Conservation (phyloP, 2,329 filamentous ascomycete genomes). For the Cladosporium sp. region DNA sequence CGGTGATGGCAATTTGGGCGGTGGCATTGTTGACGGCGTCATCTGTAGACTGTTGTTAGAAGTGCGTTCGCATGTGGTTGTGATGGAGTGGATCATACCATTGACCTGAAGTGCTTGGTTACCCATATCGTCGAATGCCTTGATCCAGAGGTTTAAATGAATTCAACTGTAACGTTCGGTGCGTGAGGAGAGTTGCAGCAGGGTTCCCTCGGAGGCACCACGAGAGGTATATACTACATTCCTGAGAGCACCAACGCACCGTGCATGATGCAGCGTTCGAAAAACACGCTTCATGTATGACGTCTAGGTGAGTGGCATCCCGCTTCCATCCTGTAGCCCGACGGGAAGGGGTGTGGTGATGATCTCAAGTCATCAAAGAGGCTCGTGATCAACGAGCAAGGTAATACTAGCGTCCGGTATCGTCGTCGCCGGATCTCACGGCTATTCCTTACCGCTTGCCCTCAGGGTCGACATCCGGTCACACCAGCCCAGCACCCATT, state of each 20-base stretch:
- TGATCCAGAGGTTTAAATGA: neutral
- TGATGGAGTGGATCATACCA: conserved; percentile 25
- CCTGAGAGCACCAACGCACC: neutral
- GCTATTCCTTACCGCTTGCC: neutral
- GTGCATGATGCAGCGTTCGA: neutral
- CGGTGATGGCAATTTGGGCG: conserved; percentile 59
- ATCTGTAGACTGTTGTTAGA: conserved; percentile 26
- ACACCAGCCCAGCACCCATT: neutral
- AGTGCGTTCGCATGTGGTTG: too few species aligned
- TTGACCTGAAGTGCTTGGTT: conserved; percentile 53
- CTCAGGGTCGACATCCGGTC: neutral
- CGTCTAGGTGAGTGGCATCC: neutral
- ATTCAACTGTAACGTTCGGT: neutral
- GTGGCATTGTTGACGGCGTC: conserved; percentile 47
- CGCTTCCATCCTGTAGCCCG: neutral
- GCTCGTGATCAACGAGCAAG: conserved; percentile 5
- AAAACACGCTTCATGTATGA: neutral
- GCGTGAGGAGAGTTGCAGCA: neutral
- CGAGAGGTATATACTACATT: conserved; percentile 7
- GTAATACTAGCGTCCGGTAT: neutral
- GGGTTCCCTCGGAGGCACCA: neutral
- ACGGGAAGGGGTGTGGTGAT: neutral
- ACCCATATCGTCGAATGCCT: conserved; percentile 17
- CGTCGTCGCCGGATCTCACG: neutral
- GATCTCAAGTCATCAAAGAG: neutral